phyloP scores from a whole-genome alignment of 2,329 filamentous ascomycete genomes.

The Fusarium sp. region DNA sequence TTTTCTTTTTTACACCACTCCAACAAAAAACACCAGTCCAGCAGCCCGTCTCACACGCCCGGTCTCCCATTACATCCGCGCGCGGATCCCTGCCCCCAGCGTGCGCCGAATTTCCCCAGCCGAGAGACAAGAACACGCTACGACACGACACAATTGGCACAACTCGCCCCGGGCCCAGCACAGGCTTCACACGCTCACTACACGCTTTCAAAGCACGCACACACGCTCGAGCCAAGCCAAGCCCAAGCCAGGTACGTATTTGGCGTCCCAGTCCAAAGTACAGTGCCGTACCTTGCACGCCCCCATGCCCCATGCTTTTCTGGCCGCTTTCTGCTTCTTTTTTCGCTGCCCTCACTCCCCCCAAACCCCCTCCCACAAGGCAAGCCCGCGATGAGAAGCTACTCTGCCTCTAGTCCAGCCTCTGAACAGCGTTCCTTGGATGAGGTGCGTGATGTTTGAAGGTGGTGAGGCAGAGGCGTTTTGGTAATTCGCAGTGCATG shows the following conservation, averaged over 20 bases:
- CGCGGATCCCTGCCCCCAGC: conserved; percentile 45
- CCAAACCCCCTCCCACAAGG: conserved; percentile 23
- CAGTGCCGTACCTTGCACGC: conserved; percentile 35
- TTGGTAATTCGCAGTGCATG: not conserved
- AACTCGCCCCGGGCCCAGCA: conserved; percentile 33
- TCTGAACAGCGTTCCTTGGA: conserved; percentile 39
- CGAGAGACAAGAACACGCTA: conserved; percentile 46
- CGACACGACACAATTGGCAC: conserved; percentile 48
- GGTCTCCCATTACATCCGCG: conserved; percentile 26
- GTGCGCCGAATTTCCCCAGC: conserved; percentile 42
- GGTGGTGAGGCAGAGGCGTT: conserved; percentile 31
- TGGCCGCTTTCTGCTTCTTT: conserved; percentile 14
- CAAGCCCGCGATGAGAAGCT: conserved; percentile 29
- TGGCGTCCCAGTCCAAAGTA: conserved; percentile 17
- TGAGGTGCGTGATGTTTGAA: conserved; percentile 23
- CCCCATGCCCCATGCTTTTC: conserved; percentile 33
- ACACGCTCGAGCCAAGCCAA: conserved; percentile 13
- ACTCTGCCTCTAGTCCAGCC: conserved; percentile 34
- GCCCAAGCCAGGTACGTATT: conserved; percentile 31
- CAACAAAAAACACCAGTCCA: not conserved
- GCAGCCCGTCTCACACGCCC: conserved; percentile 35
- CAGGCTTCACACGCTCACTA: conserved; percentile 35
- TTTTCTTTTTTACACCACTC: not conserved
- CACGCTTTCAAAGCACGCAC: not conserved
- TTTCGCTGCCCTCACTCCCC: conserved; percentile 37